phyloP scores from a whole-genome alignment of 352 stramenopile genomes.

The Phytopythium montanum region DNA sequence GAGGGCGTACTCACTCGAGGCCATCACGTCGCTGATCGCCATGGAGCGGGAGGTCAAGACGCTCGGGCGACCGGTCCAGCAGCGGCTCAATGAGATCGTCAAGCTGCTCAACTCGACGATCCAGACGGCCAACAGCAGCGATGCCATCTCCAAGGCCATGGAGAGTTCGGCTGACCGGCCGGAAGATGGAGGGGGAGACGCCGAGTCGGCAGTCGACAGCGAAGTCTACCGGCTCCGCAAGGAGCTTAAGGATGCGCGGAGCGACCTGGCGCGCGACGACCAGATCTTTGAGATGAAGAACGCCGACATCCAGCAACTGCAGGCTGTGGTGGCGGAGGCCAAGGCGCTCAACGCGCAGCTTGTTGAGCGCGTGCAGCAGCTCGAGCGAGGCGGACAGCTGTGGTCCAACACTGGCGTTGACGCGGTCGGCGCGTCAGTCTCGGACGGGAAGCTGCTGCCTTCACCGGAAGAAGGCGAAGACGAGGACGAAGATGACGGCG shows the following conservation, averaged over 20 bases:
- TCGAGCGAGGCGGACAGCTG: constrained; percentile 60
- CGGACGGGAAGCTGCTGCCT: constrained; percentile 1
- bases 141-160: constrained; percentile 24
- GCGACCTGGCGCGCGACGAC: constrained; percentile 65
- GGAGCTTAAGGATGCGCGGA: constrained; percentile 62
- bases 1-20: constrained; percentile 55
- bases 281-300: constrained; percentile 89
- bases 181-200: constrained; percentile 7
- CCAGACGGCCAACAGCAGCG: constrained; percentile 50
- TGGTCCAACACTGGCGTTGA: constrained; percentile 51
- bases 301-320: constrained; percentile 58
- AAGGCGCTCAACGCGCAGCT: constrained; percentile 78
- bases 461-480: constrained; percentile 6
- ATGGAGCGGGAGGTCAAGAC: constrained; percentile 79
- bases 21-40: constrained; percentile 62
- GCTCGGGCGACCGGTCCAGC: constrained; percentile 63
- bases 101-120: constrained; percentile 71
- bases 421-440: constrained; percentile 7
- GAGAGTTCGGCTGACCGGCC: constrained; percentile 8
- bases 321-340: constrained; percentile 49
- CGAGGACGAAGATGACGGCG: constrained; percentile 8
- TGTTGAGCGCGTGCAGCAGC: constrained; percentile 59
- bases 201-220: constrained; percentile 4
- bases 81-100: constrained; percentile 79
- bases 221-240: constrained; percentile 38